Percentiles rank a stretch among this genome's conserved stretches.
Evolutionary conservation across 2,329 filamentous ascomycete species (phyloP).

Genomic region (Penicillium sp.): DNA sequence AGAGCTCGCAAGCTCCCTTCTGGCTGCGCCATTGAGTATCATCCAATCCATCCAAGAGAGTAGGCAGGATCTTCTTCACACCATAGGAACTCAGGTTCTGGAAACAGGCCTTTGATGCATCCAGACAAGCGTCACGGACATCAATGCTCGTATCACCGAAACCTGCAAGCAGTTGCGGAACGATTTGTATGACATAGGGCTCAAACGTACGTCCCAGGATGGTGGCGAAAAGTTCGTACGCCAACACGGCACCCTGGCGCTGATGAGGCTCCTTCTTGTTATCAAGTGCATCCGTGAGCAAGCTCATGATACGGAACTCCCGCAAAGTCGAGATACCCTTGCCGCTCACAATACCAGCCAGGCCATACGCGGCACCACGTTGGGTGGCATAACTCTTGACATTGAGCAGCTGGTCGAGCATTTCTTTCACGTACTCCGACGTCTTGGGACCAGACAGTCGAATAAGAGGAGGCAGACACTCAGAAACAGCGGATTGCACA

Average conservation of each 20-base stretch:
- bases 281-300: slow-evolving; percentile 79
- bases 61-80: slow-evolving; percentile 92
- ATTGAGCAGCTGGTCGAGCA: slow-evolving; percentile 80
- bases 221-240: slow-evolving; percentile 86
- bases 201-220: slow-evolving; percentile 90
- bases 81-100: slow-evolving; percentile 91
- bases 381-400: slow-evolving; percentile 92
- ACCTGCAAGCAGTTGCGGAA: slow-evolving; percentile 83
- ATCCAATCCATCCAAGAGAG: slow-evolving; percentile 86
- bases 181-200: slow-evolving; percentile 93
- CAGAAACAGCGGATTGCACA: slow-evolving; percentile 94
- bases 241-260: slow-evolving; percentile 84
- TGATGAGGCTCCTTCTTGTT: slow-evolving; percentile 93
- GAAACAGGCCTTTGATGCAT: slow-evolving; percentile 93
- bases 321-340: slow-evolving; percentile 79
- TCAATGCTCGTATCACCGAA: slow-evolving; percentile 89
- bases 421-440: slow-evolving; percentile 76
- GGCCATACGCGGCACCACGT: slow-evolving; percentile 90
- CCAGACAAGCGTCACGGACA: slow-evolving; percentile 89
- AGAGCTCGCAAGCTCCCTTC: slow-evolving; percentile 93
- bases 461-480: slow-evolving; percentile 90
- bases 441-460: slow-evolving; percentile 77
- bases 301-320: slow-evolving; percentile 84
- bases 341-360: slow-evolving; percentile 89
- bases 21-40: slow-evolving; percentile 98